phyloP scores from a whole-genome alignment of 192 early-diverging fungal genomes.

The Radiomyces spectabilis region DNA sequence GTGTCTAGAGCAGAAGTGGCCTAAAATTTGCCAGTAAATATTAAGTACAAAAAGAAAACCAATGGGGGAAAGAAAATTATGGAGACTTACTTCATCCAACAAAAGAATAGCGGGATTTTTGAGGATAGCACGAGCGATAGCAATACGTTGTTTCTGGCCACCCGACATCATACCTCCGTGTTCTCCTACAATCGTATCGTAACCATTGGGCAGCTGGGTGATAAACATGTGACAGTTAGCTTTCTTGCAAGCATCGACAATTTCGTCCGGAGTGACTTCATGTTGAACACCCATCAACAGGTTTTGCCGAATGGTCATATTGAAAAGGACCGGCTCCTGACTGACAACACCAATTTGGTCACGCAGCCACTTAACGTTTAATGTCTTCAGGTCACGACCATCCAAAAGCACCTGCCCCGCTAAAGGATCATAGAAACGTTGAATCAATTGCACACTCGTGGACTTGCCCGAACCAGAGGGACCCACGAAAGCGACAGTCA shows the following conservation, averaged over 20 bases:
- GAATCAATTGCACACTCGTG: constrained; percentile 72
- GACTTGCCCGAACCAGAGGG: constrained; percentile 80
- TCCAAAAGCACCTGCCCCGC: constrained; percentile 58
- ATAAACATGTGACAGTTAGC: constrained; percentile 83
- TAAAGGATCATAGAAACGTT: constrained; percentile 73
- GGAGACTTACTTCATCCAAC: constrained; percentile 59
- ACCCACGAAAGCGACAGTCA: constrained; percentile 82
- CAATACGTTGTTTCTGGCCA: constrained; percentile 94
- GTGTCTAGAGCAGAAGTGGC: constrained; percentile 79
- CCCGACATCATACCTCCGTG: constrained; percentile 66
- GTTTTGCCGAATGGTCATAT: constrained; percentile 66
- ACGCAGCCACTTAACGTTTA: constrained; percentile 77
- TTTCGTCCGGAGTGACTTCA: constrained; percentile 54
- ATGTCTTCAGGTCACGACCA: constrained; percentile 63
- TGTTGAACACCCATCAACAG: constrained; percentile 55
- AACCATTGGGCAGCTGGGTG: constrained; percentile 65
- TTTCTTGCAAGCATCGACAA: constrained; percentile 54
- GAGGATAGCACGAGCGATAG: constrained; percentile 86
- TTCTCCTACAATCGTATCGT: constrained; percentile 81
- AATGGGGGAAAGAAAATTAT: constrained; percentile 22
- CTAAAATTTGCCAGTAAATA: too few relatives aligned
- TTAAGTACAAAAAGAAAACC: too few relatives aligned
- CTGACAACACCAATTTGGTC: constrained; percentile 81
- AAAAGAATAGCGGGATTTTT: constrained; percentile 79
- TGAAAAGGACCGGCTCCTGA: constrained; percentile 89